Evolutionary conservation across 345 rosid genomes (phyloP).

Genomic region (Boechera retrofracta): DNA sequence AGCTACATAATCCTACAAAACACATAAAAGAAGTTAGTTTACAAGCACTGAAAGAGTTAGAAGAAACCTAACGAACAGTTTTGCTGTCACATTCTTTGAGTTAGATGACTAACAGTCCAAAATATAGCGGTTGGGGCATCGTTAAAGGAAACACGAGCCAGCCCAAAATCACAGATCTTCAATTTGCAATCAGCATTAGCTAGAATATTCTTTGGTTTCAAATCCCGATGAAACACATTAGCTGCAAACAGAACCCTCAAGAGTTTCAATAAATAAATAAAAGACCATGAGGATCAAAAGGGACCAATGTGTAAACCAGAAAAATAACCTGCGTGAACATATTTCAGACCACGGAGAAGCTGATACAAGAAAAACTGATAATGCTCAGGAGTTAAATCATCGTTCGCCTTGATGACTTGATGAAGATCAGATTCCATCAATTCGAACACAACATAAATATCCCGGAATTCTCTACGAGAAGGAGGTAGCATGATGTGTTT

Average conservation of each 20-base stretch:
- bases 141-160: slow-evolving; percentile 95
- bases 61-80: neutral
- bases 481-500: slow-evolving; percentile 99
- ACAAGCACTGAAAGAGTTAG: neutral
- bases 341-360: slow-evolving; percentile 96
- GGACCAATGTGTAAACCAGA: neutral
- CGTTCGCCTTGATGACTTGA: slow-evolving; percentile 95
- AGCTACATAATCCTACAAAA: slow-evolving; percentile 91
- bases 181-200: slow-evolving; percentile 98
- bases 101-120: slow-evolving; percentile 82
- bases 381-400: slow-evolving; percentile 97
- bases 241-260: slow-evolving; percentile 54
- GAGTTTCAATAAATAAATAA: slow-evolving; percentile 14
- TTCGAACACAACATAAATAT: slow-evolving; percentile 95
- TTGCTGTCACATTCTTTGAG: slow-evolving; percentile 13
- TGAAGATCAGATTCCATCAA: slow-evolving; percentile 99
- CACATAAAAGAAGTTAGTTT: slow-evolving; percentile 1
- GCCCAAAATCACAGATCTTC: slow-evolving; percentile 99
- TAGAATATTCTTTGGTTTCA: slow-evolving; percentile 97
- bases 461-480: slow-evolving; percentile 88
- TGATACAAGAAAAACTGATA: slow-evolving; percentile 95
- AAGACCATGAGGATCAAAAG: slow-evolving; percentile 21
- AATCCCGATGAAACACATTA: slow-evolving; percentile 95
- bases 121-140: slow-evolving; percentile 98
- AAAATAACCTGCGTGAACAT: slow-evolving; percentile 79